Percentiles rank a stretch among this genome's conserved stretches.
phyloP scores from a whole-genome alignment of 805 yeast species.

The Kuraishia cidri region DNA sequence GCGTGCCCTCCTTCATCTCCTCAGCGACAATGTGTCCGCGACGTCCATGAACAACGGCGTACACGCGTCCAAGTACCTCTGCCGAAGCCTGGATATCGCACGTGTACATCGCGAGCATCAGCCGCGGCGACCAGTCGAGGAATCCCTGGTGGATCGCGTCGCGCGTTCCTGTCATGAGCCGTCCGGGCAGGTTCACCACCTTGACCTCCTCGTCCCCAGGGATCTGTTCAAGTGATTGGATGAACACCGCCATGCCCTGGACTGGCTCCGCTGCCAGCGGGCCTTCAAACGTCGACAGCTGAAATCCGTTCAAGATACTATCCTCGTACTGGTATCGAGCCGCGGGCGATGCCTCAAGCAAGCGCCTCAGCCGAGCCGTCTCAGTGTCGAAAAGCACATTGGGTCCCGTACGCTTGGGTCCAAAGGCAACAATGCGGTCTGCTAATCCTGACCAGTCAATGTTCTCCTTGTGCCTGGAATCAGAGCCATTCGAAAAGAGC shows the following conservation, averaged over 20 bases:
- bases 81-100: slow-evolving; percentile 95
- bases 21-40: slow-evolving; percentile 82
- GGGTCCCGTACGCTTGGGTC: slow-evolving; percentile 70
- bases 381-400: slow-evolving; percentile 59
- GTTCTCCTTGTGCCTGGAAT: slow-evolving; percentile 11
- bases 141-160: slow-evolving; percentile 66
- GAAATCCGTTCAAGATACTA: slow-evolving; percentile 75
- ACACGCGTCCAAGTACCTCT: slow-evolving; percentile 91
- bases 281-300: slow-evolving; percentile 73
- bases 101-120: slow-evolving; percentile 85
- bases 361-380: slow-evolving; percentile 21
- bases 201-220: slow-evolving; percentile 19
- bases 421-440: slow-evolving; percentile 52
- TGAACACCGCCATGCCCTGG: slow-evolving; percentile 64
- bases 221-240: slow-evolving; percentile 26
- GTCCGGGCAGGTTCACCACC: slow-evolving; percentile 51
- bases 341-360: slow-evolving; percentile 11
- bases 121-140: slow-evolving; percentile 78
- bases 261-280: slow-evolving; percentile 85
- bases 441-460: slow-evolving; percentile 20
- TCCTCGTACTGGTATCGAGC: slow-evolving; percentile 37
- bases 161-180: slow-evolving; percentile 64
- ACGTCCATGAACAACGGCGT: slow-evolving; percentile 85
- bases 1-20: slow-evolving; percentile 98
- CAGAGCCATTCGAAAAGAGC: slow-evolving; percentile 15